phyloP scores from a whole-genome alignment of 1,139 yeast species.

The Lodderomyces pseudojiufengensis region DNA sequence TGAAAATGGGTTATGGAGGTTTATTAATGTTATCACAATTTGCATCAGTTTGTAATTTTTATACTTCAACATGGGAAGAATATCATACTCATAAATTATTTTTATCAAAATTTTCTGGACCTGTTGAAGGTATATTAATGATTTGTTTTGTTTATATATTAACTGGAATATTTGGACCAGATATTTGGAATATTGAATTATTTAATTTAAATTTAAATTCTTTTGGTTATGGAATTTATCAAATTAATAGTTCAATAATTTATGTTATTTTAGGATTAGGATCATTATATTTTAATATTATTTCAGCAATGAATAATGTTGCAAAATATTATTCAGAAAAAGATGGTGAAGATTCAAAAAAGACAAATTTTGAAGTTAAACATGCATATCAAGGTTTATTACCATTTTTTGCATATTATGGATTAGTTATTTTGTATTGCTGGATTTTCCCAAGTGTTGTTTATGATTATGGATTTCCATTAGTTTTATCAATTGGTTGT shows the following conservation, averaged over 20 bases:
- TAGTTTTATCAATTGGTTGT: slow-evolving; percentile 66
- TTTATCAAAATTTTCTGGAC: slow-evolving; percentile 82
- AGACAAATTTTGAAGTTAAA: slow-evolving; percentile 23
- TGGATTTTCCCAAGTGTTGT: slow-evolving; percentile 50
- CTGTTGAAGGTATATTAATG: slow-evolving; percentile 88
- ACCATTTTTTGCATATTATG: slow-evolving; percentile 71
- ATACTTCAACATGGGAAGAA: slow-evolving; percentile 94
- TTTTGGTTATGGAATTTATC: slow-evolving; percentile 24
- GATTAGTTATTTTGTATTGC: slow-evolving; percentile 46
- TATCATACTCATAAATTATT: slow-evolving; percentile 84
- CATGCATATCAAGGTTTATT: slow-evolving; percentile 59
- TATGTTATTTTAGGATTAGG: slow-evolving; percentile 50
- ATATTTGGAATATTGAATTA: slow-evolving; percentile 52
- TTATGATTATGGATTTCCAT: slow-evolving; percentile 50
- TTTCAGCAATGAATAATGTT: slow-evolving; percentile 72
- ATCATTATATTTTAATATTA: slow-evolving; percentile 66
- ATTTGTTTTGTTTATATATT: slow-evolving; percentile 50
- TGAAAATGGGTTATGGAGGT: slow-evolving; percentile 70
- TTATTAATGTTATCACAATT: slow-evolving; percentile 65
- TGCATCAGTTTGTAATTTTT: slow-evolving; percentile 76
- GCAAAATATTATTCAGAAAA: slow-evolving; percentile 41
- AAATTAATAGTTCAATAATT: slow-evolving; percentile 36
- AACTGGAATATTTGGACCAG: slow-evolving; percentile 71
- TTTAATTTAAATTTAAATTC: slow-evolving; percentile 33
- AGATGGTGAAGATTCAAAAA: slow-evolving; percentile 16